phyloP scores from a whole-genome alignment of 768 basidiomycete species.

The Rhizopogon sp. region DNA sequence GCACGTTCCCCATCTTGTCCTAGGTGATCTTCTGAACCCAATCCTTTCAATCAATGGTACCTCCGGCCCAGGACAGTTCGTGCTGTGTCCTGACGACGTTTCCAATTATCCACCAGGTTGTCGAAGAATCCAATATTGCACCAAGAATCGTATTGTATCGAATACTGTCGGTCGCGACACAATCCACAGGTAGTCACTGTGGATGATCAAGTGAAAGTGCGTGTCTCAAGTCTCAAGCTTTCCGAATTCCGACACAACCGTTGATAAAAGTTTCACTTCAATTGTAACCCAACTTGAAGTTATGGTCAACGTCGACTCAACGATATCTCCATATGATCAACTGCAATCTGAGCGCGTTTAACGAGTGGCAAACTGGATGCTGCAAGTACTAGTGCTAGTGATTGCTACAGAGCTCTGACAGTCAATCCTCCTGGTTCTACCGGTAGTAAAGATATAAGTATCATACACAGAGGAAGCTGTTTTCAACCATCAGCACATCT shows the following conservation, averaged over 20 bases:
- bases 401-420: no score
- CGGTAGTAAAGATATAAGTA: no score
- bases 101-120: not conserved
- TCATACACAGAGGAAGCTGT: not conserved
- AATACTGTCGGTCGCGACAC: not conserved
- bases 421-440: no score
- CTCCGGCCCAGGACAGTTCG: not conserved
- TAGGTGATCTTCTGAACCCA: not conserved
- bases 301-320: no score
- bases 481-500: not conserved
- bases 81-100: not conserved
- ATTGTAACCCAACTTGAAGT: no score
- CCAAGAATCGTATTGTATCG: not conserved
- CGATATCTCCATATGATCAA: no score
- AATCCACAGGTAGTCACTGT: not conserved
- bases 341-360: no score
- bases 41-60: not conserved
- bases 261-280: no score
- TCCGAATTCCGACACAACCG: not conserved
- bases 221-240: no score
- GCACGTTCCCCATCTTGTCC: conserved; percentile 69
- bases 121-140: not conserved
- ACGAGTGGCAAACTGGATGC: no score
- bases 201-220: not conserved
- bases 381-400: no score